Percentiles rank a stretch among this genome's conserved stretches.
Conservation (phyloP, 257 asterid genomes). For the Nicotiana paniculata region DNA sequence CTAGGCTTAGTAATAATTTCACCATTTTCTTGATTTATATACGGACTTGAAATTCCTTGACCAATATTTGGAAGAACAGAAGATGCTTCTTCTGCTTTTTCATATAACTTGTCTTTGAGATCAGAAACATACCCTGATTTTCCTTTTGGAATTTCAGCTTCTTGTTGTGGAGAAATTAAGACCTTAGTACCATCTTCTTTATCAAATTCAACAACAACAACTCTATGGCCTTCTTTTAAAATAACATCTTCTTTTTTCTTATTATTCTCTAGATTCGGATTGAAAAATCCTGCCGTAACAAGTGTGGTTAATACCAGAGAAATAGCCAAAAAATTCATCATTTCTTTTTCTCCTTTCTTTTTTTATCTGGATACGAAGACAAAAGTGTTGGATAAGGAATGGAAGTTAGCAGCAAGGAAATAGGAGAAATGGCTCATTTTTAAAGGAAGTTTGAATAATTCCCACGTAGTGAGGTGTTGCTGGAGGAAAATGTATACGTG, state of each 20-base stretch:
- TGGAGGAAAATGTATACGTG: neutral
- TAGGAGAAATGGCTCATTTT: neutral
- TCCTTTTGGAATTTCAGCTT: neutral
- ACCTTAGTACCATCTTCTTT: constrained; percentile 20
- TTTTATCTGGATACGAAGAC: neutral
- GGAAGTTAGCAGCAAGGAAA: neutral
- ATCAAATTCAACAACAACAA: constrained; percentile 40
- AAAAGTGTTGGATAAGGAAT: neutral
- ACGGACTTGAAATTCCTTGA: neutral
- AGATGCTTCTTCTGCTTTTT: constrained; percentile 7
- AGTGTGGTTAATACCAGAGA: constrained; percentile 22
- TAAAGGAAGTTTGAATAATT: neutral
- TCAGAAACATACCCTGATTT: neutral
- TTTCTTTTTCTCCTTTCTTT: neutral
- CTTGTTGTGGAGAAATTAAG: constrained; percentile 22
- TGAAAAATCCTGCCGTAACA: constrained; percentile 14
- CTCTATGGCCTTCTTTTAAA: constrained; percentile 32
- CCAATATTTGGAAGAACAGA: constrained; percentile 3
- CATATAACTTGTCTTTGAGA: constrained; percentile 13
- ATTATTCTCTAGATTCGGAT: constrained; percentile 8
- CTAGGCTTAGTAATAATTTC: neutral
- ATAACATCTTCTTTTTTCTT: constrained; percentile 9
- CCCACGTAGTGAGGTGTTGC: neutral
- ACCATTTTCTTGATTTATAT: neutral
- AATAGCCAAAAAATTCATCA: constrained; percentile 29